Evolutionary conservation across 257 asterid species (phyloP).

Genomic region (Solanum chmielewskii): DNA sequence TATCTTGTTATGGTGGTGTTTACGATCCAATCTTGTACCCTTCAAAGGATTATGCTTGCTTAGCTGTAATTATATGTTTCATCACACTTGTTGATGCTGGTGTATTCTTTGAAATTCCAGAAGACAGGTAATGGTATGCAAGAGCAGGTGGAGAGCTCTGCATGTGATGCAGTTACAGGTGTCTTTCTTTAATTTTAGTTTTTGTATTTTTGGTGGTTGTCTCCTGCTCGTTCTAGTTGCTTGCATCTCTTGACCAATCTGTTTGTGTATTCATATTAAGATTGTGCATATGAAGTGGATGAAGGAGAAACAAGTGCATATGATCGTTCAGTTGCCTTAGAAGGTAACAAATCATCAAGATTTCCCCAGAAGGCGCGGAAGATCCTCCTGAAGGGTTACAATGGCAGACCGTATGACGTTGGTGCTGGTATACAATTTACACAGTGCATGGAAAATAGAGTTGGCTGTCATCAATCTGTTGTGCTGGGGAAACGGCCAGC

Average conservation of each 20-base stretch:
- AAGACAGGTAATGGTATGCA: conserved; percentile 38
- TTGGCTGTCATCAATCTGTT: conserved; percentile 39
- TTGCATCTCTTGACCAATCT: conserved; percentile 1
- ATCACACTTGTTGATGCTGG: background rate
- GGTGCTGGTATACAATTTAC: conserved; percentile 44
- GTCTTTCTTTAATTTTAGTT: background rate
- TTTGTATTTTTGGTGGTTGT: background rate
- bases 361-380: conserved; percentile 63
- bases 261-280: conserved; percentile 36
- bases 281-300: conserved; percentile 50
- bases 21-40: background rate
- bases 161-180: conserved; percentile 67
- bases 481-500: conserved; percentile 60
- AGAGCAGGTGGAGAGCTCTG: conserved; percentile 84
- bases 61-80: background rate
- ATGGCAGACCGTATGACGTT: conserved; percentile 40
- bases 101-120: conserved; percentile 24
- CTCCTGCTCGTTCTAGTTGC: conserved; percentile 6
- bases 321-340: conserved; percentile 41
- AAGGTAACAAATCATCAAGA: conserved; percentile 42
- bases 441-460: conserved; percentile 49
- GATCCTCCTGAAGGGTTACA: conserved; percentile 39
- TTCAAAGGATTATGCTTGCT: background rate
- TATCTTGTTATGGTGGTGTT: background rate
- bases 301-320: conserved; percentile 76